Evolutionary conservation across 352 stramenopile species (phyloP), one percentile per base, ranked within the genome.

Genomic region (Blastocystis sp.): DNA sequence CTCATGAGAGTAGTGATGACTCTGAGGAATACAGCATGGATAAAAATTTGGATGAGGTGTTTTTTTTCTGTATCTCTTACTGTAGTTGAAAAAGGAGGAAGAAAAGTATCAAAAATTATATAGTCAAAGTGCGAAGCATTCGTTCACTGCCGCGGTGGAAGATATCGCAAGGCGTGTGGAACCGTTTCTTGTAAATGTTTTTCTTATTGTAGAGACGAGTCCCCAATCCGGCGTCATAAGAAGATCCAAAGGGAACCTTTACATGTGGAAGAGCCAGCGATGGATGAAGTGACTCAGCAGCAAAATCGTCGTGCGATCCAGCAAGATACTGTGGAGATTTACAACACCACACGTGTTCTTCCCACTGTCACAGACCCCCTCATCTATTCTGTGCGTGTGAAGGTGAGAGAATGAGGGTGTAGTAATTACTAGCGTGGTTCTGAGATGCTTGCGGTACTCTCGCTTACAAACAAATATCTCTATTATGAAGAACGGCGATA

Each of bases 391-490:
- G 73, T 84, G 26, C 53, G 47, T 68, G 73, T 84, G 53, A 50
- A 55, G 34, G 73, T 84, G 68, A 7, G 15, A 9, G 0, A 34
- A 20, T 15, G 45, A 11, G 11, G 11, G 15, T 66, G 3, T 26
- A 18, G 8, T 68, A 20, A 34, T 20, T 23, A 11, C 3, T 66
- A 84, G 73, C 73, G 73, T 68, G 73, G 73, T 8, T 84, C 73
- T 7, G 73, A 84, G 56, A 56, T 66, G 73, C 73, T 64, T 8
- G 73, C 73, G 9, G 54, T 84, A 8, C 50, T 84, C 15, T 84
- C 73, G 2, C 73, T 84, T 11, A 84, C 73, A 7, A 64, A 84
- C 50, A 84, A 84, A 50, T 84, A 84, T 18, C 47, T 64, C 43
- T 47, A 84, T 23, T 84, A 84, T 34, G 73, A 84, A 43, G 73